Base-by-base conservation (phyloP, 768 basidiomycete genomes). In the Psilocybe azurescens region DNA sequence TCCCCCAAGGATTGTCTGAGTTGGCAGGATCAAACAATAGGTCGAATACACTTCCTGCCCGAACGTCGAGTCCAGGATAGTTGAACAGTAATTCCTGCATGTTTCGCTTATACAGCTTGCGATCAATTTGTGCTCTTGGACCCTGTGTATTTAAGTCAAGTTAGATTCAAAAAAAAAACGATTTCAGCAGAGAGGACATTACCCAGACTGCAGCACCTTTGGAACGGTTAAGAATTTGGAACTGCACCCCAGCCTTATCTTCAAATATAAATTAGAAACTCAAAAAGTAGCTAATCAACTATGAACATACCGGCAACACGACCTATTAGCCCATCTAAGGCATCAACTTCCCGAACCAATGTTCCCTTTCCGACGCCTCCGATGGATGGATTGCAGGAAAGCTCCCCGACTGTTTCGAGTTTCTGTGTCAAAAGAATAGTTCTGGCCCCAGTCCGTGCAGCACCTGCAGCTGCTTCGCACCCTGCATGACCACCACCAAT, bases 401-500 rank as follows among this genome's bases (percentile, higher is more conserved):
- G 69, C 66, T 86, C 83, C 36, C 95, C 95, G 50, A 97, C 86
- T 0, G 88, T 94, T 53, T 91, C 88, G 14, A 93, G 70, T 56
- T 84, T 89, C 73, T 95, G 94, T 1, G 95, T 97, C 59, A 97
- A 74, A 7, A 97, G 80, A 8, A 94, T 67, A 0, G 94, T 95
- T 63, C 83, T 82, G 2, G 94, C 94, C 1, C 95, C 94, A 0
- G 89, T 85, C 49, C 95, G 81, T 1, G 95, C 94, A 14, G 94
- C 83, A 2, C 90, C 95, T 5, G 94, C 86, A 0, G 95, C 94
- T 1, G 95, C 95, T 72, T 97, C 95, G 68, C 93, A 94, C 1
- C 95, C 95, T 32, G 95, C 95, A 78, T 97, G 95, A 3, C 95
- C 95, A 3, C 91, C 95, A 29, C 95, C 95, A 66, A 97, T 93